Base-by-base conservation (phyloP, 176 grass and related monocot species). In the Aegilops sharonensis region DNA sequence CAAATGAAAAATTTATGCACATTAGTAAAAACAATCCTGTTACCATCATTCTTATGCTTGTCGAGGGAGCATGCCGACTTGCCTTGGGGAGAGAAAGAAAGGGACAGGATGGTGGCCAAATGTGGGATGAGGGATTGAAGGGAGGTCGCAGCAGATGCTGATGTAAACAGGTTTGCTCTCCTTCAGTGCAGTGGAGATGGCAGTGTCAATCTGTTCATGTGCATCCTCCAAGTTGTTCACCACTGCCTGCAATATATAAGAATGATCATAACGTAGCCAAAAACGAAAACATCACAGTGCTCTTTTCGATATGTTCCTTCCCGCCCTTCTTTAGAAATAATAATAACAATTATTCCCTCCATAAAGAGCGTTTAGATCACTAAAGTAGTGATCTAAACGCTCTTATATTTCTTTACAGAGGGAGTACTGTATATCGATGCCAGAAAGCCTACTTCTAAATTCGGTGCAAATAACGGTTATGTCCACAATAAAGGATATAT, bases 151-250 rank as follows among this genome's bases (percentile, higher is more conserved):
- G 60, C 87, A 78, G 70, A 92, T 89, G 64, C 87, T 92, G 34
- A 92, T 89, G 74, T 92, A 92, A 83, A 92, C 90, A 36, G 90
- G 90, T 13, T 92, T 92, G 83, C 90, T 92, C 70, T 92, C 87
- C 78, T 78, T 92, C 43, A 92, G 20, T 48, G 90, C 87, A n/a
- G 90, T 92, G 61, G 90, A 89, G 42, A 92, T 89, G 78, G 90
- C 87, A 36, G 50, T 82, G 72, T 92, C 90, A 31, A 92, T 92
- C 72, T 89, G 87, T 27, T 92, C 90, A 25, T 92, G 90, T 23
- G 90, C 90, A 72, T 92, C 90, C 43, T 92, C 90, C 87, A 92
- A 86, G 29, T 92, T 45, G 60, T 86, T 92, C 27, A 92, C 87
- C 63, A 92, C 90, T 14, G 90, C 90, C 90, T 92, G 72, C 60